phyloP scores from a whole-genome alignment of 192 early-diverging fungal genomes.

The Coemansia sp. region DNA sequence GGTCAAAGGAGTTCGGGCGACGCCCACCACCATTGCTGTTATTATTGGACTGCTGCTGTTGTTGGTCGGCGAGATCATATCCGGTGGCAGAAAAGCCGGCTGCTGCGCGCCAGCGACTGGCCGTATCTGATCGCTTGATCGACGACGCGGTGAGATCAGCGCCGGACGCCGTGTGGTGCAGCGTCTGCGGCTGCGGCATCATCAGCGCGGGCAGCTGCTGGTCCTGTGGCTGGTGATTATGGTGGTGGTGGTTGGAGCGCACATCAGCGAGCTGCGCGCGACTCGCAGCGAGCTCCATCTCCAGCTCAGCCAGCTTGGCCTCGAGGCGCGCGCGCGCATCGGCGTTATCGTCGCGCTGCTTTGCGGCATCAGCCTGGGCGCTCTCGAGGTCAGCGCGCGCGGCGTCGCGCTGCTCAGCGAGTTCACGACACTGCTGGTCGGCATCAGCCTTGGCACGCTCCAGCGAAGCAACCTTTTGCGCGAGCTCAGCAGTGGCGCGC shows the following conservation, averaged over 20 bases:
- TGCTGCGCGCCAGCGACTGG: conserved; percentile 40
- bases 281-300: conserved; percentile 34
- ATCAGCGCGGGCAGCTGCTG: background rate
- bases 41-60: conserved; percentile 11
- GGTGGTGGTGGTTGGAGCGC: conserved; percentile 47
- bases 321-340: conserved; percentile 17
- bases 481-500: conserved; percentile 19
- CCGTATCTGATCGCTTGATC: conserved; percentile 30
- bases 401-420: conserved; percentile 7
- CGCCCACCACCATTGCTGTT: conserved; percentile 31
- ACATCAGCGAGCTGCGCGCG: conserved; percentile 38
- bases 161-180: conserved; percentile 8
- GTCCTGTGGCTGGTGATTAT: conserved; percentile 34
- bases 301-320: conserved; percentile 40
- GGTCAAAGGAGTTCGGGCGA: conserved; percentile 39
- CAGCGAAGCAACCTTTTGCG: conserved; percentile 21
- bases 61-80: conserved; percentile 41
- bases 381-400: background rate
- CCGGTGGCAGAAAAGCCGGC: conserved; percentile 40
- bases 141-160: conserved; percentile 7
- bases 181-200: background rate
- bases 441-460: conserved; percentile 29
- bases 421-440: conserved; percentile 20
- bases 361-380: background rate
- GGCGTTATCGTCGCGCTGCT: background rate